phyloP scores from a whole-genome alignment of 83 land plant species.

The Picea mariana region DNA sequence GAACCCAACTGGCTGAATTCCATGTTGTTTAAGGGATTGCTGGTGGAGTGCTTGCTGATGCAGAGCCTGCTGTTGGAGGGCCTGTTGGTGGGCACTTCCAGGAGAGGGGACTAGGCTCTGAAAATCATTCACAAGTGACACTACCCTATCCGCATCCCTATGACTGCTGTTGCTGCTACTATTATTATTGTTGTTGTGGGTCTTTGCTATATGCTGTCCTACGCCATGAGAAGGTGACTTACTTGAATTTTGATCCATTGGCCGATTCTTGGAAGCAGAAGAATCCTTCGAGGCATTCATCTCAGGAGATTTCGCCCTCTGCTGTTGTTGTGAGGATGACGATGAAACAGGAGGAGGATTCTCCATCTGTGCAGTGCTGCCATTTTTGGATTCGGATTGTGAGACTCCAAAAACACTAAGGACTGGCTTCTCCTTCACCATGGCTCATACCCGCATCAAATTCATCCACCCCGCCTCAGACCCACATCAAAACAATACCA shows the following conservation, averaged over 20 bases:
- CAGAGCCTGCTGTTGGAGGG: constrained; percentile 26
- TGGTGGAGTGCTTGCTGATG: constrained; percentile 23
- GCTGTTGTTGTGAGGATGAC: neutral
- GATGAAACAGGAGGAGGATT: too few relatives aligned
- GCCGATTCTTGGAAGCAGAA: neutral
- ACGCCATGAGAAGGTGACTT: neutral
- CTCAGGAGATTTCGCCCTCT: neutral
- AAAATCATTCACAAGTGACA: neutral
- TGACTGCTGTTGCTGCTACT: neutral
- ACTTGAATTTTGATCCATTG: constrained; percentile 9
- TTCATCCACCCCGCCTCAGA: neutral
- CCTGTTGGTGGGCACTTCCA: constrained; percentile 23
- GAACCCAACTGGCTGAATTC: constrained; percentile 5
- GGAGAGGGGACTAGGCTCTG: neutral
- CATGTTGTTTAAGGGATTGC: constrained; percentile 18
- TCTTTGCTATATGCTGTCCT: too few relatives aligned
- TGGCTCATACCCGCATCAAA: neutral
- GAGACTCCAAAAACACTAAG: neutral
- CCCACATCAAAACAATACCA: too few relatives aligned
- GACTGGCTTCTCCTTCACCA: neutral
- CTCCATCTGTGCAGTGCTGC: neutral
- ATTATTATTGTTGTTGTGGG: neutral
- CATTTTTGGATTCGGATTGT: neutral
- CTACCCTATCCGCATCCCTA: neutral
- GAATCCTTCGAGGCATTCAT: neutral